Conservation (phyloP, 176 grass and related monocot genomes). For the Avena atlantica region DNA sequence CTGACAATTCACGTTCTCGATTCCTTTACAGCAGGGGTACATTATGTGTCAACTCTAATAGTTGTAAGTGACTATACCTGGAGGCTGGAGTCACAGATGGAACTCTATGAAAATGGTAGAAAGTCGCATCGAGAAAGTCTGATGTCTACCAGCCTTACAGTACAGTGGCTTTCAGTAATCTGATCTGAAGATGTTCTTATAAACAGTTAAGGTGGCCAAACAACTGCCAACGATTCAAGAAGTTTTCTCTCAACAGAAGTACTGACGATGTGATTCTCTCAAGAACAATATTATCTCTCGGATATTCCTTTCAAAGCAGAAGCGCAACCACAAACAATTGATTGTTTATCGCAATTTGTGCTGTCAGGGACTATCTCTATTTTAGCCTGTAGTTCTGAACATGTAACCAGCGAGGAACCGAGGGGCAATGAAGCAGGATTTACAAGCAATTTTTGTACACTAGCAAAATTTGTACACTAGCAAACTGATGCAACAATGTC, state of each 20-base stretch:
- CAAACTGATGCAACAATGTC: neutral
- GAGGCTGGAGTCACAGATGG: constrained; percentile 68
- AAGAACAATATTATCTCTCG: too few species aligned
- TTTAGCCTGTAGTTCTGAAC: neutral
- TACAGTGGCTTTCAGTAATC: neutral
- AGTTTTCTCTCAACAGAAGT: constrained; percentile 48
- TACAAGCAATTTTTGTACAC: neutral
- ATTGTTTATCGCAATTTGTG: neutral
- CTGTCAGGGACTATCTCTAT: neutral
- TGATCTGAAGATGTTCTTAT: neutral
- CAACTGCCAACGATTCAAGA: constrained; percentile 72
- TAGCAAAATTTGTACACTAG: neutral
- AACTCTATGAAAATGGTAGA: constrained; percentile 58
- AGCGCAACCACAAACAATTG: neutral
- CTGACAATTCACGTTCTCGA: neutral
- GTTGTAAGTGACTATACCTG: constrained; percentile 63
- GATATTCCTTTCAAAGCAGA: too few species aligned
- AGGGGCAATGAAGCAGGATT: neutral
- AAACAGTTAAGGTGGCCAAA: constrained; percentile 54
- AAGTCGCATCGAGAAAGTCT: constrained; percentile 59
- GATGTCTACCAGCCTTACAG: neutral
- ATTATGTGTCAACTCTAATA: constrained; percentile 51
- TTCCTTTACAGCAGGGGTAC: constrained; percentile 56
- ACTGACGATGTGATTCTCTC: constrained; percentile 18
- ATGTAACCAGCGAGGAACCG: neutral